Conservation (phyloP, 768 basidiomycete genomes). For the Xerocomellus intermedius region DNA sequence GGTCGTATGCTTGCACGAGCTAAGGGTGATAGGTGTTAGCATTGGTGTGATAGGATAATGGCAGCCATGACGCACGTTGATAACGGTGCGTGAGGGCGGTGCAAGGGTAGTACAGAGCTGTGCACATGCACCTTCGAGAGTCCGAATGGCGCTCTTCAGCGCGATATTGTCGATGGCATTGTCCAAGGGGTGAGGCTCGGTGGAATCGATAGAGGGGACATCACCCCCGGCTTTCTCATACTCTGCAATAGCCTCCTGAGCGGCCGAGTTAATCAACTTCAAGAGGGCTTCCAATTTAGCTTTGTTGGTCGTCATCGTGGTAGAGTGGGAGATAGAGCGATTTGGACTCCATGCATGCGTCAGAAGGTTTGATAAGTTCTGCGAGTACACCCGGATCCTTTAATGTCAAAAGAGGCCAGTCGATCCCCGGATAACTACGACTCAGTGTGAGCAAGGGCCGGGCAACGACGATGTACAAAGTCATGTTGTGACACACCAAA, state of each 20-base stretch:
- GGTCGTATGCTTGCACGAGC: slow-evolving; percentile 28
- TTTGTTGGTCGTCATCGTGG: slow-evolving; percentile 18
- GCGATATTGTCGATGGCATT: slow-evolving; percentile 19
- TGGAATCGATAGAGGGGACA: slow-evolving; percentile 36
- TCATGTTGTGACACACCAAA: too few relatives aligned
- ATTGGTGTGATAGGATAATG: background rate
- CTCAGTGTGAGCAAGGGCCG: too few relatives aligned
- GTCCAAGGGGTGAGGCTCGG: slow-evolving; percentile 36
- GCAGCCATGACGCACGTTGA: slow-evolving; percentile 25
- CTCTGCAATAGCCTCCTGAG: slow-evolving; percentile 27
- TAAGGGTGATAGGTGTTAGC: background rate
- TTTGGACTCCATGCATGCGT: too few relatives aligned
- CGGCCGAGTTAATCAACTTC: slow-evolving; percentile 22
- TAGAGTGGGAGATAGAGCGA: background rate
- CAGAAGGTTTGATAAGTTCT: background rate
- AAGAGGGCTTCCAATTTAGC: slow-evolving; percentile 28
- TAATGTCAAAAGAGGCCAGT: too few relatives aligned
- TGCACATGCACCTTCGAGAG: slow-evolving; percentile 35
- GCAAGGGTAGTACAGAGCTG: slow-evolving; percentile 35
- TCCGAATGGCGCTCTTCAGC: slow-evolving; percentile 25
- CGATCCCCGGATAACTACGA: too few relatives aligned
- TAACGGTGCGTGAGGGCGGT: slow-evolving; percentile 30
- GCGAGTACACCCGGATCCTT: too few relatives aligned
- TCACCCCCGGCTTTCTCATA: slow-evolving; percentile 27
- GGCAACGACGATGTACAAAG: too few relatives aligned